phyloP scores from a whole-genome alignment of 805 yeast species.

The Wickerhamiella kurtzmanii region DNA sequence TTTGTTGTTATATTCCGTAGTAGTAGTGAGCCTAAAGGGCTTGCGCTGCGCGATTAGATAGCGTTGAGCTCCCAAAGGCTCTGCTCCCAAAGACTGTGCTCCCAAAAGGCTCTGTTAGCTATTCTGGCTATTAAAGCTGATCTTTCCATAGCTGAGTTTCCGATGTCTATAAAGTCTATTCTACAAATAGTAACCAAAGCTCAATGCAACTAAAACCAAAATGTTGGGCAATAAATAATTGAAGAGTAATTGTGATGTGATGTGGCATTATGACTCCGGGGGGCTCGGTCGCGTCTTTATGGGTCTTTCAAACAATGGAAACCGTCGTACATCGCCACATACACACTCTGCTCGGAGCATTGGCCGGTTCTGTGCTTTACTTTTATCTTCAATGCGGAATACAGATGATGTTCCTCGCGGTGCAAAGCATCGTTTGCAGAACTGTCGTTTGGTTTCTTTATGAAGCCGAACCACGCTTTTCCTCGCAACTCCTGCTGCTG shows the following conservation, averaged over 20 bases:
- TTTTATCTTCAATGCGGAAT: constrained; percentile 32
- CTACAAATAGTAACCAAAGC: no score
- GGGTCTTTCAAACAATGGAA: constrained; percentile 8
- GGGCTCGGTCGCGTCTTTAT: background rate
- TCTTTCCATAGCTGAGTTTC: background rate
- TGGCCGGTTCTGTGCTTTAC: constrained; percentile 22
- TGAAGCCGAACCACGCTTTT: constrained; percentile 52
- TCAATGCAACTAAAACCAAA: no score
- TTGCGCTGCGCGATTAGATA: background rate
- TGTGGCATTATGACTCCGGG: no score
- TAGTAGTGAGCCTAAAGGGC: no score
- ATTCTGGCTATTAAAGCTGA: background rate
- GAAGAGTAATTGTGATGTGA: no score
- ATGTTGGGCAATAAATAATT: no score
- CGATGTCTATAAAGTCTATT: no score
- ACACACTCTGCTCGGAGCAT: constrained; percentile 10
- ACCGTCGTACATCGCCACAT: constrained; percentile 13
- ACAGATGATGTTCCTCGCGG: constrained; percentile 35
- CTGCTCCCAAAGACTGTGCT: no score
- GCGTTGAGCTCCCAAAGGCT: no score
- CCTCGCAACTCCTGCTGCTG: constrained; percentile 48
- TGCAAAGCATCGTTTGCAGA: constrained; percentile 56
- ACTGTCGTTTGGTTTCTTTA: constrained; percentile 40
- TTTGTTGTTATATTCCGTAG: no score
- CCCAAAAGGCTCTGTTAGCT: background rate